Evolutionary conservation across 2,329 filamentous ascomycete genomes (phyloP).

Genomic region (Trichoderma semiorbis): DNA sequence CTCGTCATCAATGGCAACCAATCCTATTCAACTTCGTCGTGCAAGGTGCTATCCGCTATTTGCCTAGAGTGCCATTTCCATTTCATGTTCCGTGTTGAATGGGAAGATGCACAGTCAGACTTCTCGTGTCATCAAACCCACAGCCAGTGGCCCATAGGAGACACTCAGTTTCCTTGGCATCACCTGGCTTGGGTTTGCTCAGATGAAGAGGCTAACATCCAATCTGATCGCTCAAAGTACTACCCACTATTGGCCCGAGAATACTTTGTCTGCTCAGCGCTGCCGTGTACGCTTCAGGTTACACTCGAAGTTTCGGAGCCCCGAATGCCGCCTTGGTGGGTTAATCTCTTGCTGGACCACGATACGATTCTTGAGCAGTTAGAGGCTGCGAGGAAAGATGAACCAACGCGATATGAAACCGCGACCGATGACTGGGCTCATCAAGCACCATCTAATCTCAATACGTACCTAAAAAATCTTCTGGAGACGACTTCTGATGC

Average conservation of each 20-base stretch:
- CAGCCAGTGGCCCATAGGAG: conserved; percentile 34
- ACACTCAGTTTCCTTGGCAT: conserved; percentile 38
- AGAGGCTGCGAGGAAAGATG: conserved; percentile 37
- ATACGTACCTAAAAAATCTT: conserved; percentile 51
- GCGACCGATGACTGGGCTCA: conserved; percentile 39
- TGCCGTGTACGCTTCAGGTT: conserved; percentile 41
- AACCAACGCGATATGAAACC: conserved; percentile 47
- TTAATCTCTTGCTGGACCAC: conserved; percentile 44
- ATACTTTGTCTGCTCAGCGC: conserved; percentile 41
- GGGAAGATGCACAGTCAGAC: conserved; percentile 29
- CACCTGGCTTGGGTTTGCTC: conserved; percentile 37
- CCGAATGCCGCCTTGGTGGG: conserved; percentile 42
- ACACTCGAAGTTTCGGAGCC: conserved; percentile 49
- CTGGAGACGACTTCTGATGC: conserved; percentile 37
- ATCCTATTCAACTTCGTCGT: conserved; percentile 29
- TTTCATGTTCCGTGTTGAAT: conserved; percentile 39
- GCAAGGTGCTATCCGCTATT: conserved; percentile 34
- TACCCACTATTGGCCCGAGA: conserved; percentile 38
- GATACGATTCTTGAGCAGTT: conserved; percentile 42
- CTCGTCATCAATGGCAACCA: conserved; percentile 41
- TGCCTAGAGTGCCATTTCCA: conserved; percentile 42
- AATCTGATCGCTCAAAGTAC: conserved; percentile 32
- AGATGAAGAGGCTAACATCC: conserved; percentile 26
- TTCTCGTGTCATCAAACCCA: conserved; percentile 33
- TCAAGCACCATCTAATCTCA: conserved; percentile 44